phyloP scores from a whole-genome alignment of 1,139 yeast species.

The Saccharomyces pastorianus region DNA sequence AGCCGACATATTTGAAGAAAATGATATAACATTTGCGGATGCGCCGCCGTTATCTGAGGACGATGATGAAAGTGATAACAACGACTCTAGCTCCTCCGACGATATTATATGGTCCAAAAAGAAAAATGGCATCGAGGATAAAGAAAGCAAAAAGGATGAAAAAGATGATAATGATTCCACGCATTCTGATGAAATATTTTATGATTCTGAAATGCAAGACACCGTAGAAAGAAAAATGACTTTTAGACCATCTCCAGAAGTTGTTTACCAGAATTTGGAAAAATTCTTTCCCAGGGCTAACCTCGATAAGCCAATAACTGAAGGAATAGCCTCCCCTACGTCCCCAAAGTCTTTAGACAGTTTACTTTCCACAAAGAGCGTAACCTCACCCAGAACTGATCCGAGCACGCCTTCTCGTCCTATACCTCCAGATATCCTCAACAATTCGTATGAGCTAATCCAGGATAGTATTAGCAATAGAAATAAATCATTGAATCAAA shows the following conservation, averaged over 20 bases:
- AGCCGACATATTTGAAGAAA: constrained; percentile 55
- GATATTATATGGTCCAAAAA: constrained; percentile 16
- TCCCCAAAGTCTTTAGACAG: constrained; percentile 36
- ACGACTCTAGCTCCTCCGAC: constrained; percentile 12
- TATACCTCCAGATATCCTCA: neutral
- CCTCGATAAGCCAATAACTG: constrained; percentile 84
- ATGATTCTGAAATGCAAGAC: constrained; percentile 16
- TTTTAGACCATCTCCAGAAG: constrained; percentile 92
- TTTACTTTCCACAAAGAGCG: constrained; percentile 8
- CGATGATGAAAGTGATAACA: constrained; percentile 31
- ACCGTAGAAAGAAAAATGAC: constrained; percentile 37
- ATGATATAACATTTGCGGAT: constrained; percentile 61
- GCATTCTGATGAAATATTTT: constrained; percentile 5
- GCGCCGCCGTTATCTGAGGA: constrained; percentile 48
- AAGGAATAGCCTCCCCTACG: constrained; percentile 56
- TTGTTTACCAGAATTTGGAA: constrained; percentile 83
- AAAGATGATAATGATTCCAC: constrained; percentile 12
- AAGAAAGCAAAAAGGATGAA: neutral
- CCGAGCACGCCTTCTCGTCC: constrained; percentile 1
- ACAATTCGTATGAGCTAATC: neutral
- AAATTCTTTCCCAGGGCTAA: constrained; percentile 88
- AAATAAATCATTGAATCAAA: neutral
- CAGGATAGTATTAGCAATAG: neutral
- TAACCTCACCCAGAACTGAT: constrained; percentile 7
- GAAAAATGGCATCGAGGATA: neutral